Conservation (phyloP, 1,284 basidiomycete genomes). For the Ustilago vetiveriae region DNA sequence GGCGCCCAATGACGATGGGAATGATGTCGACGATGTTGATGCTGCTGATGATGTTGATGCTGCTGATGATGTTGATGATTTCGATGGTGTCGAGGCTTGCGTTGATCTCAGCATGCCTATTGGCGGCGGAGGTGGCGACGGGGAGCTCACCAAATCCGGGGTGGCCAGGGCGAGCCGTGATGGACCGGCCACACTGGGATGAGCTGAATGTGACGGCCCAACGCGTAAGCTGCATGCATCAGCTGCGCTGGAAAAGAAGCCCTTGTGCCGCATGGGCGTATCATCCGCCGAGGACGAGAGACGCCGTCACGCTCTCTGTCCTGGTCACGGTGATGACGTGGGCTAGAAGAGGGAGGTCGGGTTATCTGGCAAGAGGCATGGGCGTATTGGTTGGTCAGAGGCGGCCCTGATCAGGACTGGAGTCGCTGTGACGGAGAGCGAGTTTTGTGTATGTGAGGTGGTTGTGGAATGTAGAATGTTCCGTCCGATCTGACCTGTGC, state of each 20-base stretch:
- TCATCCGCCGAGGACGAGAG: conserved; percentile 43
- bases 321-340: conserved; percentile 18
- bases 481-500: too few relatives aligned
- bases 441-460: too few relatives aligned
- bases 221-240: conserved; percentile 21
- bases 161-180: conserved; percentile 15
- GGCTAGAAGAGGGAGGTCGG: neutral
- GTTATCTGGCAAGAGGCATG: conserved; percentile 31
- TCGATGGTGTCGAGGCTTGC: neutral
- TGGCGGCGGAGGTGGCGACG: conserved; percentile 34
- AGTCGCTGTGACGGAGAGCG: conserved; percentile 1
- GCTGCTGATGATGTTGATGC: neutral
- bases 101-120: conserved; percentile 6
- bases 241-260: conserved; percentile 25
- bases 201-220: conserved; percentile 10
- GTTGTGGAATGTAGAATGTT: too few relatives aligned
- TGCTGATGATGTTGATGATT: conserved; percentile 2
- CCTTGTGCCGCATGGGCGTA: conserved; percentile 43
- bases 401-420: conserved; percentile 10
- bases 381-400: neutral
- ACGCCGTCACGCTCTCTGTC: conserved; percentile 21
- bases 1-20: neutral
- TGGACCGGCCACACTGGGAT: conserved; percentile 21
- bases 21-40: conserved; percentile 2
- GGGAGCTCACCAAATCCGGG: conserved; percentile 1